A percentile compares a stretch with the other conserved stretches of the same genome.
Evolutionary conservation across 331 rosid species (phyloP).

Genomic region (Acacia pycnantha): DNA sequence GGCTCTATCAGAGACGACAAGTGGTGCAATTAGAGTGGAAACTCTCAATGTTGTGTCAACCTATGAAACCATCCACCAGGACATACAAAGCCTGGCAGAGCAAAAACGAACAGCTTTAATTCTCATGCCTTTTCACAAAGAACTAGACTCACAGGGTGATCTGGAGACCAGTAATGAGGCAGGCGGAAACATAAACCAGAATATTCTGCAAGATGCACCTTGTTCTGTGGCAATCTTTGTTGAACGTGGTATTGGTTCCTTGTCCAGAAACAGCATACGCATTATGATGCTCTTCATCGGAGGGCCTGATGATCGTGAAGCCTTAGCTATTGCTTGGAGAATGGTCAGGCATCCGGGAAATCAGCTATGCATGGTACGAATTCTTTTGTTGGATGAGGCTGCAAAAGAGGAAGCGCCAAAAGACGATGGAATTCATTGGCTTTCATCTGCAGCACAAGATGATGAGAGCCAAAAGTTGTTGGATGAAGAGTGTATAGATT

Average conservation of each 20-base stretch:
- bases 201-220: constrained; percentile 19
- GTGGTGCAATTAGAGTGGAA: constrained; percentile 11
- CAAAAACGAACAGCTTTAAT: constrained; percentile 21
- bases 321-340: constrained; percentile 23
- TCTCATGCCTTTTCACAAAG: constrained; percentile 38
- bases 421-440: background rate
- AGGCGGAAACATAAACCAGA: background rate
- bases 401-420: background rate
- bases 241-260: constrained; percentile 23
- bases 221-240: constrained; percentile 34
- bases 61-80: constrained; percentile 29
- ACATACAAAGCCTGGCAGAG: constrained; percentile 13
- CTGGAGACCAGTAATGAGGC: background rate
- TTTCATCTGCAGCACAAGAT: constrained; percentile 8
- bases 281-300: constrained; percentile 20
- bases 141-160: background rate
- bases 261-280: background rate
- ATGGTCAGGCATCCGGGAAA: constrained; percentile 9
- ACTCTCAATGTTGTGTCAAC: background rate
- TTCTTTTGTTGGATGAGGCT: constrained; percentile 3
- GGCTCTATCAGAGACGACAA: background rate
- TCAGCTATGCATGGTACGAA: constrained; percentile 25
- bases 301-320: constrained; percentile 32
- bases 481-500: constrained; percentile 24
- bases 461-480: constrained; percentile 11